Evolutionary conservation across 805 yeast genomes (phyloP), one percentile per base, ranked within the genome.

Genomic region (Debaryomyces hansenii): DNA sequence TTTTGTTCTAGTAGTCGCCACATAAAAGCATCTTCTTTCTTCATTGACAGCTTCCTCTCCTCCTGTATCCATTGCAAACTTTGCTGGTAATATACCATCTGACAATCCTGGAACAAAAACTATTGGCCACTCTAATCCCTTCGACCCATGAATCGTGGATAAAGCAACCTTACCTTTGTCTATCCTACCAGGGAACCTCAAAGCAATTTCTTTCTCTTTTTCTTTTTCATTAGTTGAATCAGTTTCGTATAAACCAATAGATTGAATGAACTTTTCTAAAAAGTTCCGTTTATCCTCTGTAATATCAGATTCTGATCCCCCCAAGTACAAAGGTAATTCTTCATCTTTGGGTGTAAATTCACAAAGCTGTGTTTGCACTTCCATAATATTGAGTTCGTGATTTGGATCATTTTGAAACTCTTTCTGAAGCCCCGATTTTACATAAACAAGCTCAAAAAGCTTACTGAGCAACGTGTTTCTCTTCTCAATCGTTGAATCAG

Each of bases 51-150:
- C 51, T 32, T 66, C 68, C 12, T 62, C 66, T 12, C 58, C 54
- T 0, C 57, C 63, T 5, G 50, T 52, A 29, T 59, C 57, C n/a
- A 66, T 52, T 0, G 80, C 80, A 57, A 75, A 77, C 2, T 63
- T 56, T 3, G 84, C 80, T 0, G 96, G 96, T 10, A 88, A 66
- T 11, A 79, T 63, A 1, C 86, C 85, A 40, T 86, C 88, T 28
- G 78, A 72, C 14, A 87, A 66, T 0, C 88, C 85, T 0, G 95
- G 90, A 10, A 89, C 78, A 59, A 89, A 88, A 0, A 92, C 97
- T 11, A 88, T 80, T 0, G 96, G 92, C 97, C 98, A 92, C 61
- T 92, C 99, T 2, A 91, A 71, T 0, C 99, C 99, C 62, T 92
- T 92, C 1, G 97, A 83, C 0, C 90, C 89, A 61, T 92, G 99